A percentile compares a stretch with the other conserved stretches of the same genome.
These are phyloP conservation scores for Lactarius evosmus DNA, from an alignment of 768 basidiomycete species.

Conservation along the genomic window DNA sequence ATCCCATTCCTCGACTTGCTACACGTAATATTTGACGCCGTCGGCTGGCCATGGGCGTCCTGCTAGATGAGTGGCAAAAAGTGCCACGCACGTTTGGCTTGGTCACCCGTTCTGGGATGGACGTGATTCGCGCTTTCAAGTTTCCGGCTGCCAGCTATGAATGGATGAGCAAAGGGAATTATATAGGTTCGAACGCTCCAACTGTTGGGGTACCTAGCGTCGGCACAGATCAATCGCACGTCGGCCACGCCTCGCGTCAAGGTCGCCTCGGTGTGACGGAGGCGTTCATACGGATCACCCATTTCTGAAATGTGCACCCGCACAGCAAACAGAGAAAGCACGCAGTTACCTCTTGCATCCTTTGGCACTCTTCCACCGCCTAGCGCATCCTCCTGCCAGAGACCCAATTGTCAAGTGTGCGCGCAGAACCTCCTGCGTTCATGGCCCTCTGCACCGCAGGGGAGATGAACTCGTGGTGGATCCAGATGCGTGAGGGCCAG, in stretches of 20 bases:
- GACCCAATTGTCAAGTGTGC: conserved; percentile 78
- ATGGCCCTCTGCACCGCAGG: conserved; percentile 61
- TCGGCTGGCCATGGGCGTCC: no score
- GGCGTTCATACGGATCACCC: conserved; percentile 50
- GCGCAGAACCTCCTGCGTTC: conserved; percentile 60
- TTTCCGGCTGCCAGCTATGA: no score
- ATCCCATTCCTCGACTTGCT: no score
- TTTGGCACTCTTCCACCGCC: conserved; percentile 66
- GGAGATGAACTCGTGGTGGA: conserved; percentile 75
- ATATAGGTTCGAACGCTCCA: no score
- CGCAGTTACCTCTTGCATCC: conserved; percentile 61
- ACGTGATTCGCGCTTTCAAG: no score
- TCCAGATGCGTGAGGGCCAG: conserved; percentile 59
- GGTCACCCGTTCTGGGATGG: no score
- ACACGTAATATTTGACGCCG: no score
- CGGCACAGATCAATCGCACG: neutral
- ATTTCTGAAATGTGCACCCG: neutral
- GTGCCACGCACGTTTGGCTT: no score
- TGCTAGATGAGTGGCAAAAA: no score
- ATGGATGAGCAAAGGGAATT: no score
- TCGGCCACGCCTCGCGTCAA: conserved; percentile 17
- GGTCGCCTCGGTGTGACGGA: conserved; percentile 36
- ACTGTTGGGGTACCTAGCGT: conserved; percentile 12
- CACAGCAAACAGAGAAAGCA: neutral
- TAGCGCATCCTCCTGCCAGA: conserved; percentile 72